Evolutionary conservation across 495 filamentous ascomycete genomes (phyloP), one percentile per base, ranked within the genome.

Genomic region (Pyrenula massariospora): DNA sequence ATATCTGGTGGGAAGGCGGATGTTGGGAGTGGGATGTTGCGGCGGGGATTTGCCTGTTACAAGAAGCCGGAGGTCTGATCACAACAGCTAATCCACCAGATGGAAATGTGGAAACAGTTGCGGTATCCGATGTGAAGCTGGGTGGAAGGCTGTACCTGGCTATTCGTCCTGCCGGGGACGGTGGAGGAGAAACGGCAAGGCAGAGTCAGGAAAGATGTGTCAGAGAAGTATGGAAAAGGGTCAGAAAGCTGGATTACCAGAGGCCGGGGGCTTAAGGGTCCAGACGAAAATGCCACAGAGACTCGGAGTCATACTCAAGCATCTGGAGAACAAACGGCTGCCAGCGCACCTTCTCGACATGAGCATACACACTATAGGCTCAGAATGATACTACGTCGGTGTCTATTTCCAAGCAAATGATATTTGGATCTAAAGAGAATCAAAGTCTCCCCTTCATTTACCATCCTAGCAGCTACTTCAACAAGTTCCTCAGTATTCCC

Each of bases 41-140:
- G 12, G 79, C 79, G 24, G 79, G 79, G 12, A 73, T 77, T 64
- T 73, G 73, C n/a, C 76, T 82, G 56, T 65, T 82, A 10, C 65
- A 79, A 49, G 79, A 82, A 63, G 77, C 79, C 12, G 84, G 84
- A 11, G 84, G 84, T 0, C 63, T 86, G 15, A 70, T 86, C 2
- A 87, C 84, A 5, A 83, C 82, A 21, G 84, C 83, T 0, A 85
- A 85, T 60, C 82, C 84, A 2, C 83, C 84, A 0, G 66, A 77
- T 53, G 31, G 31, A 15, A 68, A 84, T 59, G 62, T 68, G 12
- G 68, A 64, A 10, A 84, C 72, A 0, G 78, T 73, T 5, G 65
- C 74, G 2, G 85, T 87, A 56, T 69, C 77, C 54, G 75, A 82
- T 22, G 76, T 78, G 12, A 69, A 67, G 50, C 62, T 87, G 22